Base-by-base conservation (phyloP, 2,329 filamentous ascomycete species). In the Trichoderma cornu-damae region DNA sequence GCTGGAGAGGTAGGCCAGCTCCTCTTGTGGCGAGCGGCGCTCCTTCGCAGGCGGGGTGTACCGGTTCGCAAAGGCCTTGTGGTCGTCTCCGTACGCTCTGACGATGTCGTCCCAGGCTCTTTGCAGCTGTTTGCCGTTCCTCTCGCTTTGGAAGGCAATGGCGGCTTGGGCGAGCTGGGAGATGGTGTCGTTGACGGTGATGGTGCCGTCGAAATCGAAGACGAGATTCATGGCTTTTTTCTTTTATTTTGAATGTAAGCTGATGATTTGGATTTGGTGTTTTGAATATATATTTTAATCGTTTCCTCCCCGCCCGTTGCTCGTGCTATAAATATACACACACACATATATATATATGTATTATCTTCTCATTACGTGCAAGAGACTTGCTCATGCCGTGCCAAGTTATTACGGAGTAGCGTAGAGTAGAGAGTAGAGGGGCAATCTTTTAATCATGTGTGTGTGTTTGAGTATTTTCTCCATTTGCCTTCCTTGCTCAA, bases 191-290 rank as follows among this genome's bases (percentile, higher is more conserved):
- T 73, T 59, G 11, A 71, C 68, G 16, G 81, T 83, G 61, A 84
- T 82, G 14, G 81, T 84, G 59, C 79, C 79, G 67, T 84, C 81
- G 66, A 84, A 84, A 64, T 84, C 81, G 18, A 84, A 73, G 34
- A 84, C 66, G 38, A 84, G 70, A 60, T 73, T 72, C 74, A 78
- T 72, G 42, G 26, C 6, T 18, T 44, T 16, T n/a, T 16, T 4
- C 11, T 1, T 44, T n/a, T n/a, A n/a, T n/a, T n/a, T n/a, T n/a
- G n/a, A n/a, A n/a, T n/a, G n/a, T n/a, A n/a, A n/a, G n/a, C 2
- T 11, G 18, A 37, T 30, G 35, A 8, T 14, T 42, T n/a, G n/a
- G 30, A 12, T 26, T 37, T 24, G 30, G 3, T 18, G n/a, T n/a
- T n/a, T n/a, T n/a, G n/a, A n/a, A n/a, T n/a, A n/a, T n/a, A n/a